phyloP scores from a whole-genome alignment of 768 basidiomycete species.

The Russula olivacea region DNA sequence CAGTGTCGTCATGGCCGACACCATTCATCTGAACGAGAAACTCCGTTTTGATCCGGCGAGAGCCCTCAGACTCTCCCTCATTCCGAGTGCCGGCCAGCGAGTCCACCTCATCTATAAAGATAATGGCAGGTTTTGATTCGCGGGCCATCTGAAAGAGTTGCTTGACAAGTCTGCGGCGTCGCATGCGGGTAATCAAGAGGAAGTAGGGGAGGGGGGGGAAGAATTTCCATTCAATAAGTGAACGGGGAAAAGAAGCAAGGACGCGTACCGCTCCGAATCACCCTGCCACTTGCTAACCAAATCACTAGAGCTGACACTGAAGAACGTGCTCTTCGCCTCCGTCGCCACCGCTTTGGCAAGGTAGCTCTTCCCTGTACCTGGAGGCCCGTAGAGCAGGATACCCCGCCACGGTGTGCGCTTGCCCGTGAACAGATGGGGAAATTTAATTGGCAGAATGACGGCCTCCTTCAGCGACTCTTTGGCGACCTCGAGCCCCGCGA shows the following conservation, averaged over 20 bases:
- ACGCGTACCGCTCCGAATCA: constrained; percentile 84
- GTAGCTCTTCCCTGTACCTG: constrained; percentile 95
- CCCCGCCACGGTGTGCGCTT: constrained; percentile 98
- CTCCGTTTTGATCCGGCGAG: constrained; percentile 96
- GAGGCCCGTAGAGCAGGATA: constrained; percentile 94
- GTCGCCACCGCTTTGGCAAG: constrained; percentile 98
- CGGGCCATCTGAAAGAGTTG: constrained; percentile 95
- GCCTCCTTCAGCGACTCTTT: constrained; percentile 97
- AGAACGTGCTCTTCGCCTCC: constrained; percentile 98
- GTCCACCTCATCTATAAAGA: constrained; percentile 98
- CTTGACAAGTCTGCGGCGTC: constrained; percentile 68
- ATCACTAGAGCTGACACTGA: constrained; percentile 91
- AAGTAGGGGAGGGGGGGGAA: neutral
- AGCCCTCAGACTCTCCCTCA: constrained; percentile 96
- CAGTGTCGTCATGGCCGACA: constrained; percentile 95
- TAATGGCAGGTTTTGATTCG: constrained; percentile 94
- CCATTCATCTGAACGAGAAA: constrained; percentile 99
- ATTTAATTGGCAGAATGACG: constrained; percentile 99
- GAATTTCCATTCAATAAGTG: neutral
- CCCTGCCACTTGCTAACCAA: constrained; percentile 99
- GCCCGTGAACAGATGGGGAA: constrained; percentile 96
- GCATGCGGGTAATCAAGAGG: constrained; percentile 1
- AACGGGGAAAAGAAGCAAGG: neutral
- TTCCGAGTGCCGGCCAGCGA: constrained; percentile 91
- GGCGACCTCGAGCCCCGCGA: constrained; percentile 91